phyloP scores from a whole-genome alignment of 2,329 filamentous ascomycete genomes.

The Cadophora luteo-olivacea region DNA sequence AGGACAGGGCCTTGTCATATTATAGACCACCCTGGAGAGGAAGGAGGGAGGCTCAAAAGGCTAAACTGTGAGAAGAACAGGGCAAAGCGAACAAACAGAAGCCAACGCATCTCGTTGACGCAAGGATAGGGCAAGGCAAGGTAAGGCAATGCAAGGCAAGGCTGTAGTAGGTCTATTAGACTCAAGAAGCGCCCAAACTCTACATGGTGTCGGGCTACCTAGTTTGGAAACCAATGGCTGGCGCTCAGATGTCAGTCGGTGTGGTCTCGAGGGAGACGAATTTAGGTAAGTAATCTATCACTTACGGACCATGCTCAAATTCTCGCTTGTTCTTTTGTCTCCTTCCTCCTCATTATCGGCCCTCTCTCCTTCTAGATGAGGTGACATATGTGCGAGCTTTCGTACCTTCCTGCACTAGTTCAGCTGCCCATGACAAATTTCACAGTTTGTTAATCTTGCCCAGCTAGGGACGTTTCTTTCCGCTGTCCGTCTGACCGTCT shows the following conservation, averaged over 20 bases:
- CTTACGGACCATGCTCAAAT: background rate
- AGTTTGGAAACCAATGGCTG: too few species aligned
- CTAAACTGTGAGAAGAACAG: background rate
- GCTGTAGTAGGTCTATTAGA: background rate
- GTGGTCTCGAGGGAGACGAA: background rate
- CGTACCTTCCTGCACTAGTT: background rate
- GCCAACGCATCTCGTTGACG: background rate
- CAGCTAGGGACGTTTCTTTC: constrained; percentile 14
- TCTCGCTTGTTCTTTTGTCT: background rate
- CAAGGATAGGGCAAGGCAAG: background rate
- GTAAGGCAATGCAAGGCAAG: background rate
- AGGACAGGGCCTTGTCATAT: background rate
- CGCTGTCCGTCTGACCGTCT: background rate
- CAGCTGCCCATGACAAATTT: background rate
- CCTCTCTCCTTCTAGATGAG: background rate
- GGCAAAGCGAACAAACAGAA: background rate
- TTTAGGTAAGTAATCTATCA: background rate
- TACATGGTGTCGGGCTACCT: background rate
- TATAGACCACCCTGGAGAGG: background rate
- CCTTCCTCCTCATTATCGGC: background rate
- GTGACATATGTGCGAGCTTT: background rate
- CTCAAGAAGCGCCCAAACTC: background rate
- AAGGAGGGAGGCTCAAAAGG: constrained; percentile 1
- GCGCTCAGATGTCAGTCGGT: background rate
- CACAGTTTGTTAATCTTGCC: background rate